phyloP scores from a whole-genome alignment of 495 filamentous ascomycete species.

The Daldinia loculata region DNA sequence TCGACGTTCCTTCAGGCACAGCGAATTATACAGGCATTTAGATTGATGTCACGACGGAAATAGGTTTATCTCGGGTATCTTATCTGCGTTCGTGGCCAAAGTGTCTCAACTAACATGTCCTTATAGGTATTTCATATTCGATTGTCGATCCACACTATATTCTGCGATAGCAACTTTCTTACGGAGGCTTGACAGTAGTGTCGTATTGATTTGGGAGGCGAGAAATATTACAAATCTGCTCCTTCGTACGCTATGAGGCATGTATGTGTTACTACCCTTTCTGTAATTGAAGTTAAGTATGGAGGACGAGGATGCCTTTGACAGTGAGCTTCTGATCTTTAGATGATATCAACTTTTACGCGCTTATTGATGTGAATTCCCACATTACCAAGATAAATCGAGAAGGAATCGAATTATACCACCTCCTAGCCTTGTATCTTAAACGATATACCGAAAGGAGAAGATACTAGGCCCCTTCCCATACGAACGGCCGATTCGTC shows the following conservation, averaged over 20 bases:
- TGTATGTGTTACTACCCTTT: background rate
- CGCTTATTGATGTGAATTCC: too few species aligned
- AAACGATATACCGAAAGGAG: background rate
- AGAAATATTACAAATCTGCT: background rate
- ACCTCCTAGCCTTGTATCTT: background rate
- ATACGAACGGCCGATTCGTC: background rate
- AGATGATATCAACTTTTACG: too few species aligned
- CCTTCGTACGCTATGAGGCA: background rate
- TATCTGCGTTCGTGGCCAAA: constrained; percentile 1
- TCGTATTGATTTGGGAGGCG: background rate
- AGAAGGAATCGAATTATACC: too few species aligned
- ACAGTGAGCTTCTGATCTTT: too few species aligned
- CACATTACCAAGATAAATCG: background rate
- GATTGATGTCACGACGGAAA: background rate
- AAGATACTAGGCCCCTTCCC: background rate
- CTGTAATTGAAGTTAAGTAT: background rate
- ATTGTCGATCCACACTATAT: background rate
- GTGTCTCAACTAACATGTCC: background rate
- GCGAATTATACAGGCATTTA: constrained; percentile 3
- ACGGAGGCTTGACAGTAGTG: background rate
- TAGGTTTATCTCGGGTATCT: background rate
- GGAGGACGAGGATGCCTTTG: too few species aligned
- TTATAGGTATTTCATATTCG: background rate
- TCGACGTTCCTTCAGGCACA: background rate
- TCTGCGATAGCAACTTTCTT: background rate